phyloP scores from a whole-genome alignment of 2,329 filamentous ascomycete genomes.

The Fonsecaea monophora region DNA sequence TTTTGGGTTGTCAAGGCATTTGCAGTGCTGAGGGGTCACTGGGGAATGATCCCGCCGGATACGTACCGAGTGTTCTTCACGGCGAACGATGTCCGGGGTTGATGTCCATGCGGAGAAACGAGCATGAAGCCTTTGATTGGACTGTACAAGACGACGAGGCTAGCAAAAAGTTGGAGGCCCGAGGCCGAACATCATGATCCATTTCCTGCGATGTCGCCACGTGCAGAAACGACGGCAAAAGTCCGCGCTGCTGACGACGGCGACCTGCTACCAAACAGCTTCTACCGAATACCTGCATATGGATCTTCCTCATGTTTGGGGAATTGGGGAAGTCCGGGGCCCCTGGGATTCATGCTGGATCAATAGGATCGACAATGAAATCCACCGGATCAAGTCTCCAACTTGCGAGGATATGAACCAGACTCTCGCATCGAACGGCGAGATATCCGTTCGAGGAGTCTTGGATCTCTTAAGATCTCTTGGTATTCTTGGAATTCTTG shows the following conservation, averaged over 20 bases:
- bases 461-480: neutral
- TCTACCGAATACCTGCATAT: neutral
- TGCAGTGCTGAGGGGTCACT: slow-evolving; percentile 13
- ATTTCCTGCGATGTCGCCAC: neutral
- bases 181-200: neutral
- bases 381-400: neutral
- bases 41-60: neutral
- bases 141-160: neutral
- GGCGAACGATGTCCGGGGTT: neutral
- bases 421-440: slow-evolving; percentile 2
- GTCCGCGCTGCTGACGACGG: neutral
- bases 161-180: slow-evolving; percentile 4
- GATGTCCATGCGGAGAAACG: neutral
- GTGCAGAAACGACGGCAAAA: neutral
- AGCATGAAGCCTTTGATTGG: neutral
- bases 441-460: slow-evolving; percentile 14
- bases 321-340: neutral
- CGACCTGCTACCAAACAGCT: neutral
- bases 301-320: neutral
- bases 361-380: neutral
- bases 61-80: neutral
- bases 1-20: slow-evolving; percentile 5
- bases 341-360: neutral
- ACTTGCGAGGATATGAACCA: slow-evolving; percentile 5
- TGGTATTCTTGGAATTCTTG: too few species aligned